Conservation (phyloP, 192 early-diverging fungal genomes). For the Phycomyces blakesleeanus region DNA sequence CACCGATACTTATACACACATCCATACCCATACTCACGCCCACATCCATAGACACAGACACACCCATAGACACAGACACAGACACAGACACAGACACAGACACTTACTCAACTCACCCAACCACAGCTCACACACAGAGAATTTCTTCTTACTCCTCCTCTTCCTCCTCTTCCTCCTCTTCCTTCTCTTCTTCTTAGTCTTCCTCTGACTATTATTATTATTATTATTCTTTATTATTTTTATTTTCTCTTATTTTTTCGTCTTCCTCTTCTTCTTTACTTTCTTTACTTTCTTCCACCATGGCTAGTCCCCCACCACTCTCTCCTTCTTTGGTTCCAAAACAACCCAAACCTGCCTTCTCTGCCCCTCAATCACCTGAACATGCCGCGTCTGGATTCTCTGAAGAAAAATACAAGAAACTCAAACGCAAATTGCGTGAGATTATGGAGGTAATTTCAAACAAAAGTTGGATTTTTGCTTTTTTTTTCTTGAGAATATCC, state of each 20-base stretch:
- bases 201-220: no score
- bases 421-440: constrained; percentile 43
- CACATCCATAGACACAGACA: no score
- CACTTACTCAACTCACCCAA: neutral
- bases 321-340: neutral
- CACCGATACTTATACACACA: no score
- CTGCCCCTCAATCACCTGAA: constrained; percentile 6
- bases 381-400: constrained; percentile 14
- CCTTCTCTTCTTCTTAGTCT: constrained; percentile 11
- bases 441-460: constrained; percentile 42
- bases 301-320: neutral
- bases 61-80: no score
- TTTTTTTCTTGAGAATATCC: neutral
- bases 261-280: constrained; percentile 2
- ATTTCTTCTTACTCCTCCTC: constrained; percentile 13
- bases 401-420: constrained; percentile 40
- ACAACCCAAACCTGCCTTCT: constrained; percentile 9
- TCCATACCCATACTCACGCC: no score
- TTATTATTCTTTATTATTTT: neutral
- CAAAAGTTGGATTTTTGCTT: neutral
- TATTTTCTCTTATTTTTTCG: constrained; percentile 10
- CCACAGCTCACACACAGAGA: neutral
- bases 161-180: constrained; percentile 11
- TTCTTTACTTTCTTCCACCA: neutral
- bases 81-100: no score